A percentile compares a stretch with the other conserved stretches of the same genome.
Evolutionary conservation across 768 basidiomycete genomes (phyloP).

Genomic region (Mycena albidolilacea): DNA sequence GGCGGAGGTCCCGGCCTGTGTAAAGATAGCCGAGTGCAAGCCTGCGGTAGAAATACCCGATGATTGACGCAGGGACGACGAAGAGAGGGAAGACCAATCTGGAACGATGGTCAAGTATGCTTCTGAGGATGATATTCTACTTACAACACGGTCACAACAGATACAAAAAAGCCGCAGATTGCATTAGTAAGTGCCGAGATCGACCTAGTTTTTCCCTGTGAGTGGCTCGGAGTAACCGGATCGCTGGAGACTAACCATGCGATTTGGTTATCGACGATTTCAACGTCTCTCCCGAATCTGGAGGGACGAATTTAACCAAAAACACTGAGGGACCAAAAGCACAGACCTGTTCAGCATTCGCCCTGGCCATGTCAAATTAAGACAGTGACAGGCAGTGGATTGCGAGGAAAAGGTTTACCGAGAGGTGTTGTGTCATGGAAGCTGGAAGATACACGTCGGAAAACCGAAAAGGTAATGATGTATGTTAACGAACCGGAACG

Average conservation of each 20-base stretch:
- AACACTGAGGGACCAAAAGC: not conserved
- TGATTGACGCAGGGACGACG: conserved; percentile 66
- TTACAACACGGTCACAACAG: conserved; percentile 55
- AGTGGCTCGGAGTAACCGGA: conserved; percentile 79
- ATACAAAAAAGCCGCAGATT: conserved; percentile 71
- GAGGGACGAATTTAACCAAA: not conserved
- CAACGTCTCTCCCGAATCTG: conserved; percentile 68
- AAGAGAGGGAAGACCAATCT: conserved; percentile 87
- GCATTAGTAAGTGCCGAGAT: not conserved
- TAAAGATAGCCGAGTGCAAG: conserved; percentile 9
- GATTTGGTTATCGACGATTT: conserved; percentile 88
- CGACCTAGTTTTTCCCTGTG: conserved; percentile 2
- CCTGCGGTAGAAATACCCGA: conserved; percentile 20
- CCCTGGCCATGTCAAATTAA: conserved; percentile 53
- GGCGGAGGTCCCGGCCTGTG: conserved; percentile 28
- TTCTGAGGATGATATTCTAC: not conserved
- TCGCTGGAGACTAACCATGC: conserved; percentile 60
- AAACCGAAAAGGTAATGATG: conserved; percentile 50
- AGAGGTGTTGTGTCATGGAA: conserved; percentile 77
- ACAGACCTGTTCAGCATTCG: conserved; percentile 88
- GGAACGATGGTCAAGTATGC: not conserved
- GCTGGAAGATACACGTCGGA: not conserved
- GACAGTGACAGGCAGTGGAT: not conserved
- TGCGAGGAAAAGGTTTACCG: conserved; percentile 55
- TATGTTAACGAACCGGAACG: conserved; percentile 78